Evolutionary conservation across 75 land plant species (phyloP).

Genomic region (Picea glauca): DNA sequence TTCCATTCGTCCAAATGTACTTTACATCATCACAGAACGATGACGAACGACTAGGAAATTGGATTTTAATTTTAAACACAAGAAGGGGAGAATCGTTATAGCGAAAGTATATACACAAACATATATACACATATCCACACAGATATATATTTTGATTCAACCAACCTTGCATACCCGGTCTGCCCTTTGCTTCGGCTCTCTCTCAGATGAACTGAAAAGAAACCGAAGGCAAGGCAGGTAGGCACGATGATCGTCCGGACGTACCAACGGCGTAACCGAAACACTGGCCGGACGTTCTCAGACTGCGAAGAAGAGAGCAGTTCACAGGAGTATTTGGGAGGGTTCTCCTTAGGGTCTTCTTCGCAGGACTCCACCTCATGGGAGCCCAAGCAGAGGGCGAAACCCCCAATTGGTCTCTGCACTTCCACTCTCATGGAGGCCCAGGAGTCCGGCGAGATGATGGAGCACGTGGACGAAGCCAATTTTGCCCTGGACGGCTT

Average conservation of each 20-base stretch:
- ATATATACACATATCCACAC: no score
- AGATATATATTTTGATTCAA: no score
- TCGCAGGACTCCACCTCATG: slow-evolving; percentile 31
- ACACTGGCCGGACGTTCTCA: slow-evolving; percentile 6
- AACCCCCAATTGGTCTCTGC: background rate
- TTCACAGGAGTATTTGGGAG: slow-evolving; percentile 30
- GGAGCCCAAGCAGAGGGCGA: slow-evolving; percentile 4
- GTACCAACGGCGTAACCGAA: slow-evolving; percentile 66
- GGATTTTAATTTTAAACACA: no score
- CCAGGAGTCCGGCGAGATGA: slow-evolving; percentile 99
- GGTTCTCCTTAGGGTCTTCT: slow-evolving; percentile 12
- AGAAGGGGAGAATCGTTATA: no score
- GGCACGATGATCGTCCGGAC: slow-evolving; percentile 66
- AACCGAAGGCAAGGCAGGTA: no score
- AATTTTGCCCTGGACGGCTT: slow-evolving; percentile 97
- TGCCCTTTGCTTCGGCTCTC: no score
- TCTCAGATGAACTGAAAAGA: no score
- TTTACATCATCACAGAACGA: no score
- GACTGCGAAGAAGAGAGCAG: slow-evolving; percentile 21
- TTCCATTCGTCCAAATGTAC: no score
- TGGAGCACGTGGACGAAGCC: slow-evolving; percentile 97
- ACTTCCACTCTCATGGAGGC: slow-evolving; percentile 91
- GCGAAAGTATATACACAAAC: no score
- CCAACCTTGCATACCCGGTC: no score
- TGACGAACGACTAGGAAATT: no score